phyloP scores from a whole-genome alignment of 192 early-diverging fungal species.

The Umbelopsis vinacea region DNA sequence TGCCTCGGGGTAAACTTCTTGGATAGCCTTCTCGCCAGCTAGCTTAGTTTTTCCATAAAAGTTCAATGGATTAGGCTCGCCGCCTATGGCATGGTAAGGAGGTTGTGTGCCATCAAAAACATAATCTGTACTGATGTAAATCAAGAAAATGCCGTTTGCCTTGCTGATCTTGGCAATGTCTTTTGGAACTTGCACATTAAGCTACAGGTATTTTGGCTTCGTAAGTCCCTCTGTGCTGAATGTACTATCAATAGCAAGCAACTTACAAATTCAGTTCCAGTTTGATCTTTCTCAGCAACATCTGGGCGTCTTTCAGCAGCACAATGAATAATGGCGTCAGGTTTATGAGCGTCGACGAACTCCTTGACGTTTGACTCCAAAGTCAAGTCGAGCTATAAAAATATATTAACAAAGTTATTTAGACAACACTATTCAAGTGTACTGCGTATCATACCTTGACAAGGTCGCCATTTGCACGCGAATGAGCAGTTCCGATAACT shows the following conservation, averaged over 20 bases:
- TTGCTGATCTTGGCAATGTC: constrained; percentile 58
- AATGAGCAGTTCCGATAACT: constrained; percentile 79
- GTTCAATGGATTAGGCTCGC: constrained; percentile 75
- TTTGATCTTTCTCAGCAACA: constrained; percentile 69
- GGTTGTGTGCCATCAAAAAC: constrained; percentile 90
- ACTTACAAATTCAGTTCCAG: constrained; percentile 57
- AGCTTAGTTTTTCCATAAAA: constrained; percentile 85
- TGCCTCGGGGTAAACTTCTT: constrained; percentile 54
- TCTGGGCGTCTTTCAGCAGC: constrained; percentile 89
- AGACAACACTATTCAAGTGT: background rate
- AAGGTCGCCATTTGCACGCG: constrained; percentile 57
- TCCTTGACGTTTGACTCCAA: constrained; percentile 51
- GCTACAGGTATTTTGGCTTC: constrained; percentile 24
- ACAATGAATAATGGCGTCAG: constrained; percentile 76
- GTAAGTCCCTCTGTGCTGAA: background rate
- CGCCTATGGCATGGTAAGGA: constrained; percentile 72
- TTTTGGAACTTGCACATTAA: constrained; percentile 72
- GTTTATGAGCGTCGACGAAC: constrained; percentile 60
- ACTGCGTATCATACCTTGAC: constrained; percentile 49
- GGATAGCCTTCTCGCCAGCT: constrained; percentile 71
- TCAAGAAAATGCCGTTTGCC: constrained; percentile 56
- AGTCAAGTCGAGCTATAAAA: constrained; percentile 67
- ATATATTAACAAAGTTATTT: background rate
- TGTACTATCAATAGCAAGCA: background rate
- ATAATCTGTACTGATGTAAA: constrained; percentile 92